Conservation (phyloP, 371 early-diverging fungal genomes). For the Massospora cicadina region DNA sequence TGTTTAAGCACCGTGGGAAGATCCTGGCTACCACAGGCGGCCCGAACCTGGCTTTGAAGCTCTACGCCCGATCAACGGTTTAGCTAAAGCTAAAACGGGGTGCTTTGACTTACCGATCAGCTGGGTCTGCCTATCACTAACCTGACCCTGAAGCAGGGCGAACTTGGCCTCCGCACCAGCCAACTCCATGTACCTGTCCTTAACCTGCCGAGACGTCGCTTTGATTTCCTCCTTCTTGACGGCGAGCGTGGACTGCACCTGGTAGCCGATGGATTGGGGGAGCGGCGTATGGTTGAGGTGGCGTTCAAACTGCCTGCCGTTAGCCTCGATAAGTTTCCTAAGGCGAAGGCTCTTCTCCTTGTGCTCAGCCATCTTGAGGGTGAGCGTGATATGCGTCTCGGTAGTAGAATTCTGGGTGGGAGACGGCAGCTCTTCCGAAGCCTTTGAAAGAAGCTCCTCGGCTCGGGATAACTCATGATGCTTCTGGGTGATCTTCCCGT, state of each 20-base stretch:
- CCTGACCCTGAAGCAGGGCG: not conserved
- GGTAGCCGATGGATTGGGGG: not conserved
- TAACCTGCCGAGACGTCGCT: not conserved
- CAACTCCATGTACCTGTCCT: not conserved
- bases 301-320: not conserved
- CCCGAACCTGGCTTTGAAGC: not conserved
- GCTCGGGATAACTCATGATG: not conserved
- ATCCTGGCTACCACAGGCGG: constrained; percentile 9
- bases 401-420: not conserved
- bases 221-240: not conserved
- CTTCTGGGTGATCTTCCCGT: not conserved
- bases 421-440: not conserved
- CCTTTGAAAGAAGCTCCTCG: not conserved
- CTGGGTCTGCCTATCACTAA: not conserved
- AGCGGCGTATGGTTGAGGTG: not conserved
- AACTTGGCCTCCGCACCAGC: constrained; percentile 4
- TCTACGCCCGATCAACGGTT: not conserved
- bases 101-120: constrained; percentile 1
- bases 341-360: not conserved
- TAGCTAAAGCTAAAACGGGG: not conserved
- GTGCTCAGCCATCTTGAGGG: not conserved
- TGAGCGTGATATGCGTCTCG: not conserved
- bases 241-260: not conserved
- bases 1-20: not conserved
- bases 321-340: not conserved